Evolutionary conservation across 768 basidiomycete species (phyloP), one percentile per base, ranked within the genome.

Genomic region (Mycena olivaceomarginata): DNA sequence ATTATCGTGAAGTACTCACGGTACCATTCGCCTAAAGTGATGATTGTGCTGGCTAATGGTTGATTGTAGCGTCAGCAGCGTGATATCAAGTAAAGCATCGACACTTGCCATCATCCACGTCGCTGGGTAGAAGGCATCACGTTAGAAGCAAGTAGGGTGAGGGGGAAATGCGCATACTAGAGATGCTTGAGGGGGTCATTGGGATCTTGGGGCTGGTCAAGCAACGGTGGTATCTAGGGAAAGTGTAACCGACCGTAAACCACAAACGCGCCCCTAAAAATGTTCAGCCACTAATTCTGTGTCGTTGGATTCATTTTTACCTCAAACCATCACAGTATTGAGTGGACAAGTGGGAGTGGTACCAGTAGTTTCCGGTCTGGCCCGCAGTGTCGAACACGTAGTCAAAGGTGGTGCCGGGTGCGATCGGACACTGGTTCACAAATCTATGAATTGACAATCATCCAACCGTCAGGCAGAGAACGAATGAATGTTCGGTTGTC

Each of bases 241-340:
- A 12, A 45, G 6, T 11, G 5, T 25, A 12, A 43, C 73, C 16
- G 64, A 77, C 77, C 77, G 43, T 75, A 75, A 12, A 78, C 77
- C 31, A 78, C 77, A 40, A 78, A 75, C 1, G 77, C 77, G 2
- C 77, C 75, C 67, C 40, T 13, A 25, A 13, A n/a, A n/a, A 8
- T 48, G 12, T 31, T 31, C 31, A 31, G 31, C 31, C 31, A 31
- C 31, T 31, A 31, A 3, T 31, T 31, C 31, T 31, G 4, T 31
- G 31, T 31, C 31, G 31, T 31, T 2, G 31, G 2, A 31, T 31
- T 31, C 31, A 31, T 18, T 18, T 18, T 48, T 48, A 82, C 79
- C 77, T 73, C 87, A 87, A 22, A 77, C 90, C 90, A 70, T 91
- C 90, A 43, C 90, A 90, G 73, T 91, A 91, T 77, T 91, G 90